phyloP scores from a whole-genome alignment of 768 basidiomycete genomes.

The Podaxis pistillaris region DNA sequence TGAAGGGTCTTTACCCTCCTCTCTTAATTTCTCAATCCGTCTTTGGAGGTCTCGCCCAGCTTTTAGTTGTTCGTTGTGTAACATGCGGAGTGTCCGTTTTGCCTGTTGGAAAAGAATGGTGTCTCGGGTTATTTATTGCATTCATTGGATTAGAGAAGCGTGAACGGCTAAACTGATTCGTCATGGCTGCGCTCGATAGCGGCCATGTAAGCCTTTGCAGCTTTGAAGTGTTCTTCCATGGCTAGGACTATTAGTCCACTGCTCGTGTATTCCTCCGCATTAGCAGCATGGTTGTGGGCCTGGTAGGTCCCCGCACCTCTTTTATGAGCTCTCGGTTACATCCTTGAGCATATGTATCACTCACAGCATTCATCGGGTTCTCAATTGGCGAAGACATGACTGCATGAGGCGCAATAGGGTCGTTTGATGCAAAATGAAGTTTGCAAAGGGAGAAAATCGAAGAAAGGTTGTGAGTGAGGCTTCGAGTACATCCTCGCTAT shows the following conservation, averaged over 20 bases:
- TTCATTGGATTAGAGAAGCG: constrained; percentile 11
- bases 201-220: constrained; percentile 71
- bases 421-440: background rate
- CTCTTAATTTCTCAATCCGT: constrained; percentile 65
- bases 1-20: constrained; percentile 76
- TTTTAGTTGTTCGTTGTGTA: constrained; percentile 73
- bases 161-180: constrained; percentile 51
- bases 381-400: constrained; percentile 37
- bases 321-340: background rate
- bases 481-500: constrained; percentile 1
- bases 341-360: constrained; percentile 14
- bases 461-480: constrained; percentile 1
- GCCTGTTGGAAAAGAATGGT: constrained; percentile 45
- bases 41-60: constrained; percentile 70
- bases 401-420: constrained; percentile 1
- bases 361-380: constrained; percentile 53
- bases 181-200: constrained; percentile 75
- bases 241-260: constrained; percentile 72
- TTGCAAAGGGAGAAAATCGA: background rate
- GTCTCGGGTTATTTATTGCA: constrained; percentile 4
- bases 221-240: constrained; percentile 70
- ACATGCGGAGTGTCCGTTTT: constrained; percentile 72
- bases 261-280: constrained; percentile 69
- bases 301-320: constrained; percentile 25
- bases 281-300: constrained; percentile 83